Evolutionary conservation across 805 yeast species (phyloP), one percentile per base, ranked within the genome.

Genomic region (Metschnikowia rubicola): DNA sequence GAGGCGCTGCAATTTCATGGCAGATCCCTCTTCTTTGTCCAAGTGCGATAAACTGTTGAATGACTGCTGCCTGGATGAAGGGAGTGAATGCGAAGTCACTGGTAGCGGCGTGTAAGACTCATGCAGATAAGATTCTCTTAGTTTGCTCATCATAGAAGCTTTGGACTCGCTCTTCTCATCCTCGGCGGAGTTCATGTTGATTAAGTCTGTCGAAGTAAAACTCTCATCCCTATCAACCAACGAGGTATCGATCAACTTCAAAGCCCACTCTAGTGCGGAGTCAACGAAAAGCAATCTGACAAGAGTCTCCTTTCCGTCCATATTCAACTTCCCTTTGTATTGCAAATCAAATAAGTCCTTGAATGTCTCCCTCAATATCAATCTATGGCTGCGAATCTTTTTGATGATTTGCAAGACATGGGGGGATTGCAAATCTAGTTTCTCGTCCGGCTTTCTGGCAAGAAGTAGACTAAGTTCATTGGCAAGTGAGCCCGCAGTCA

Each of bases 221-320:
- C 34, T 39, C 17, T 39, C 53, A 12, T 52, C 58, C 8, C 46
- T 45, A 10, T 59, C 57, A 9, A 54, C 65, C 35, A 70, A 61
- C 1, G 70, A 65, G 28, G 57, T 56, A 51, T 72, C 77, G 39
- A 72, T 66, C 48, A 71, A 61, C 47, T 70, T 70, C 26, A 78
- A 50, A 1, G 80, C 81, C 57, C 84, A 83, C 37, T 78, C 78
- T 46, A 89, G 70, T 9, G 88, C 83, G 13, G 85, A 79, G 57
- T 86, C 90, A 55, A 88, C 70, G 47, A 84, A 79, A 39, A 84
- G 74, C 48, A 88, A 74, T 53, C 91, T 71, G 30, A 89, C 70
- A 36, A 88, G 67, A 15, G 86, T 76, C 61, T 89, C 96, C 62
- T 87, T 86, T 32, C 90, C 95, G 54, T 83, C 83, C 10, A 80